phyloP scores from a whole-genome alignment of 148 eudicot species.

The Vaccinium vitisidaea region DNA sequence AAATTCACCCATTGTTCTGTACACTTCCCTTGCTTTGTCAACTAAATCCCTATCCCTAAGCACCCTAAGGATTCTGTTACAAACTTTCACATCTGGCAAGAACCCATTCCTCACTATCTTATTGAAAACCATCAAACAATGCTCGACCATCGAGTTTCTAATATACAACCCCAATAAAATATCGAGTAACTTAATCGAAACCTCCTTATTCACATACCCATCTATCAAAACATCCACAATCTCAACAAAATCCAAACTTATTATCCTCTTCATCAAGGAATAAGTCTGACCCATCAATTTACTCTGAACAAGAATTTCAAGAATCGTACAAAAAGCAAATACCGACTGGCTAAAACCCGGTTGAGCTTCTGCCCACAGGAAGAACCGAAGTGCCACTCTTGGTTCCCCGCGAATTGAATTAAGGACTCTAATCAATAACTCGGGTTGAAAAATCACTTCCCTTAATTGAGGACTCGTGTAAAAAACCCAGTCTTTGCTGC shows the following conservation, averaged over 20 bases:
- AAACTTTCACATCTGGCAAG: conserved; percentile 51
- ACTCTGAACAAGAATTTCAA: conserved; percentile 42
- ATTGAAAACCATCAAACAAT: conserved; percentile 38
- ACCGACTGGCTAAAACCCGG: conserved; percentile 39
- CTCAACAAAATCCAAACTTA: conserved; percentile 26
- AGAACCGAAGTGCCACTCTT: conserved; percentile 37
- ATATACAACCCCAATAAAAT: conserved; percentile 41
- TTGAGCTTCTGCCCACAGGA: conserved; percentile 48
- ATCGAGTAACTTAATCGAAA: conserved; percentile 38
- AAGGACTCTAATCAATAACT: conserved; percentile 38
- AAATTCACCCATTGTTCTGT: conserved; percentile 36
- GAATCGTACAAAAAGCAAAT: conserved; percentile 37
- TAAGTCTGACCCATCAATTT: conserved; percentile 36
- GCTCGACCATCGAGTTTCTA: conserved; percentile 33
- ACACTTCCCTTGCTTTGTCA: conserved; percentile 34
- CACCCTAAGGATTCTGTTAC: conserved; percentile 52
- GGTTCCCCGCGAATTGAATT: conserved; percentile 34
- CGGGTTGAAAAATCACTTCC: conserved; percentile 34
- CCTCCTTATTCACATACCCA: conserved; percentile 37
- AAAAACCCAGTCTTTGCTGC: conserved; percentile 16
- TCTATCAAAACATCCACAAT: conserved; percentile 45
- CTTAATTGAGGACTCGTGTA: conserved; percentile 17
- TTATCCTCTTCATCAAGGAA: conserved; percentile 45
- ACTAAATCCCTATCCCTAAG: conserved; percentile 47
- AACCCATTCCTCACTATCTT: conserved; percentile 48